phyloP scores from a whole-genome alignment of 352 stramenopile genomes.

The Phytophthora idaei region DNA sequence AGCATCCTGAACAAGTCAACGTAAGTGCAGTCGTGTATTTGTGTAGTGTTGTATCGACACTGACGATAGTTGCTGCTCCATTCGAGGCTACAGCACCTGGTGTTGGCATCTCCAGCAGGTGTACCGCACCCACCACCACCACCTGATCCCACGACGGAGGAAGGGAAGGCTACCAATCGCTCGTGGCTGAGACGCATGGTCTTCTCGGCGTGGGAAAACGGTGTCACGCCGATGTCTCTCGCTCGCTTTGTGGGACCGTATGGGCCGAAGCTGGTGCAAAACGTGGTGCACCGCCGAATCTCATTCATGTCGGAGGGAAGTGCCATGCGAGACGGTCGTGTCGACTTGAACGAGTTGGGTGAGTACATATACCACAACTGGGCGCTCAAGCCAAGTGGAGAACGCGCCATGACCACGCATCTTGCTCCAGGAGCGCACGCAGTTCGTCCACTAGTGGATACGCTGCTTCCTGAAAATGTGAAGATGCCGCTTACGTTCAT shows the following conservation, averaged over 20 bases:
- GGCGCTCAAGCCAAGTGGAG: conserved; percentile 77
- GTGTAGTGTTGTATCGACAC: neutral
- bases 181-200: conserved; percentile 66
- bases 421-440: conserved; percentile 72
- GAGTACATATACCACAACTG: conserved; percentile 90
- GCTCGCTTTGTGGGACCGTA: conserved; percentile 77
- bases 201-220: conserved; percentile 65
- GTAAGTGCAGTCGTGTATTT: conserved; percentile 34
- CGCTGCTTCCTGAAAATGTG: conserved; percentile 57
- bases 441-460: conserved; percentile 68
- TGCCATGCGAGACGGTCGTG: conserved; percentile 66
- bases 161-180: conserved; percentile 39
- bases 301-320: conserved; percentile 80
- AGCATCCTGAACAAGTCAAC: conserved; percentile 63
- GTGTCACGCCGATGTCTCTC: conserved; percentile 80
- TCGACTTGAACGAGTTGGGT: conserved; percentile 64
- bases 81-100: conserved; percentile 53
- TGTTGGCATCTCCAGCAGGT: conserved; percentile 77
- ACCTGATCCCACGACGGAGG: conserved; percentile 42
- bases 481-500: conserved; percentile 87
- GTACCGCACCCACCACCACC: conserved; percentile 59
- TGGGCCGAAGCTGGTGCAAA: conserved; percentile 74
- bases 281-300: conserved; percentile 62
- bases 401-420: conserved; percentile 79
- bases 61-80: neutral